Conservation (phyloP, 371 early-diverging fungal genomes). For the Actinomucor elegans region DNA sequence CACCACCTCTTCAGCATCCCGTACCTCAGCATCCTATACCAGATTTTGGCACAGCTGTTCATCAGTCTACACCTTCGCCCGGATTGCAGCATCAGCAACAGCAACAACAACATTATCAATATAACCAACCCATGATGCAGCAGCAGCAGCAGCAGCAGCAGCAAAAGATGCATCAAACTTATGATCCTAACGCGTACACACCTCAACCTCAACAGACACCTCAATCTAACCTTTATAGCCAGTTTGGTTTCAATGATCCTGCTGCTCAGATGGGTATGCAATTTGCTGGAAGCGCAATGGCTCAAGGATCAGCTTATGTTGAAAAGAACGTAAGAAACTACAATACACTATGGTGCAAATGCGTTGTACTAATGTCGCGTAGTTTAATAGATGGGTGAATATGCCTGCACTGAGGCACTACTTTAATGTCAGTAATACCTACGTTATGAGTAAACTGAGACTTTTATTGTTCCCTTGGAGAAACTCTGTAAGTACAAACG, state of each 20-base stretch:
- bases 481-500: conserved; percentile 70
- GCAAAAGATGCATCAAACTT: conserved; percentile 30
- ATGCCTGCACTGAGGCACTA: conserved; percentile 88
- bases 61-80: conserved; percentile 55
- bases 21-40: conserved; percentile 70
- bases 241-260: conserved; percentile 67
- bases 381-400: conserved; percentile 87
- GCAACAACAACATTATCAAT: conserved; percentile 36
- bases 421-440: conserved; percentile 95
- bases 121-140: conserved; percentile 33
- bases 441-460: conserved; percentile 87
- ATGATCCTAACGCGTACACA: conserved; percentile 43
- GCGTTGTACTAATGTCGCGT: neutral
- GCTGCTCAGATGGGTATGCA: conserved; percentile 96
- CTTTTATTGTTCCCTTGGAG: conserved; percentile 95
- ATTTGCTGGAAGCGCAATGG: conserved; percentile 89
- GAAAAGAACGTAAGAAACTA: conserved; percentile 80
- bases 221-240: conserved; percentile 43
- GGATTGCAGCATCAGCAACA: conserved; percentile 26
- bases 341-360: neutral
- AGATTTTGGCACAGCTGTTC: conserved; percentile 53
- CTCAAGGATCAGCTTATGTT: conserved; percentile 87
- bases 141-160: conserved; percentile 35
- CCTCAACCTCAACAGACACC: conserved; percentile 26
- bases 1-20: conserved; percentile 74